Evolutionary conservation across 163 green algal genomes (phyloP), one percentile per base, ranked within the genome.

Genomic region (Volvox carteri): DNA sequence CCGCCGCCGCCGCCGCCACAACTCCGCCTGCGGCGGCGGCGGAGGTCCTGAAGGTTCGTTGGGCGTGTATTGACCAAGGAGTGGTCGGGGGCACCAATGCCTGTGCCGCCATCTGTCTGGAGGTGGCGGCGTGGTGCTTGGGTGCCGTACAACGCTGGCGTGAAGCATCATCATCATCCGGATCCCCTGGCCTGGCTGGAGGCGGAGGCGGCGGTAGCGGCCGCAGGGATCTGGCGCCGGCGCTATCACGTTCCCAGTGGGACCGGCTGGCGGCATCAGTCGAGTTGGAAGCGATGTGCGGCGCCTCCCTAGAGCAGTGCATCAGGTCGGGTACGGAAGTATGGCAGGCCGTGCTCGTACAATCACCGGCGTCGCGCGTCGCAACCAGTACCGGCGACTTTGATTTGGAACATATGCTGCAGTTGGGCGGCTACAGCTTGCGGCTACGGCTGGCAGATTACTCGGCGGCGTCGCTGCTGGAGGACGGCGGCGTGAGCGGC

Each of bases 351-450:
- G 67, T 89, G 50, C 84, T 89, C 37, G 39, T 39, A 7, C 58
- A 70, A 16, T 81, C 68, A 8, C 50, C 50, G 14, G 84, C 84
- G 1, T 11, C 37, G 6, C 68, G 70, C 11, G 50, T 89, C 6
- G 84, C 84, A 0, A 65, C 48, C 25, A 84, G 70, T n/a, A 83
- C 68, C 0, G 84, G 84, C 2, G 84, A 89, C 39, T 89, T 89
- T 41, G 84, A 89, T 52, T 6, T 89, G 44, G 84, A 89, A 52
- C 84, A 89, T 68, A 89, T 89, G 84, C 37, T 75, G n/a, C 37
- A 62, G 50, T 52, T 89, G 19, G 84, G 84, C 23, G 84, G 84
- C 50, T 89, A 84, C 84, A 35, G 39, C 52, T 23, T 65, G 37
- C 39, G n/a, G 70, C 70, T 89, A 19, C 52, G 68, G 37, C 50